Percentiles rank a stretch among this genome's conserved stretches.
Evolutionary conservation across 1,284 basidiomycete genomes (phyloP).

Genomic region (Moesziomyces sp.): DNA sequence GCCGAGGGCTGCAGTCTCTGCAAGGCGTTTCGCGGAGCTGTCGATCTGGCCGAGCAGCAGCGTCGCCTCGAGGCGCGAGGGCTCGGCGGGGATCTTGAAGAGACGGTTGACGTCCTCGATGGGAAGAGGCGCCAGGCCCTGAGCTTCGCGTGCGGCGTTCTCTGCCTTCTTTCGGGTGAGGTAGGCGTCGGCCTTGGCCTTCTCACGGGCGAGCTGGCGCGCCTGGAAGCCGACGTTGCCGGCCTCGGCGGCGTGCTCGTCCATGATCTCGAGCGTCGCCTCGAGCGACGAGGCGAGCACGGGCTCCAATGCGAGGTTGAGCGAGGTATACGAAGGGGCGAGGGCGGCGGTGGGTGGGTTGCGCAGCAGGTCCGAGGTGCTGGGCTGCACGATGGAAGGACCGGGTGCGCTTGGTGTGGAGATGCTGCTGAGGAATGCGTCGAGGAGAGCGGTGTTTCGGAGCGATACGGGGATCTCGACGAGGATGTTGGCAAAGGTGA

Average conservation of each 20-base stretch:
- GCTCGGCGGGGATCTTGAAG: slow-evolving; percentile 89
- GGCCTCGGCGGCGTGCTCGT: slow-evolving; percentile 63
- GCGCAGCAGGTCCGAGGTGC: slow-evolving; percentile 51
- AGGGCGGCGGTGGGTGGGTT: slow-evolving; percentile 60
- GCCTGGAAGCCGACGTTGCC: slow-evolving; percentile 90
- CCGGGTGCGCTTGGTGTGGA: slow-evolving; percentile 69
- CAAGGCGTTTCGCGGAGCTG: slow-evolving; percentile 66
- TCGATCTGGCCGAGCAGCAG: slow-evolving; percentile 69
- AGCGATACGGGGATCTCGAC: slow-evolving; percentile 89
- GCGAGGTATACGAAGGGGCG: slow-evolving; percentile 55
- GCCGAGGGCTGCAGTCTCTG: slow-evolving; percentile 71
- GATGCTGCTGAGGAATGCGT: slow-evolving; percentile 83
- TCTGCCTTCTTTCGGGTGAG: slow-evolving; percentile 76
- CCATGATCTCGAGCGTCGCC: slow-evolving; percentile 64
- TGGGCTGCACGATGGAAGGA: slow-evolving; percentile 59
- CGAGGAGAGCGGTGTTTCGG: slow-evolving; percentile 85
- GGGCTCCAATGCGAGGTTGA: slow-evolving; percentile 65
- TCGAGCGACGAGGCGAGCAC: slow-evolving; percentile 66
- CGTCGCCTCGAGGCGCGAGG: slow-evolving; percentile 88
- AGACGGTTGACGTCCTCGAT: slow-evolving; percentile 62
- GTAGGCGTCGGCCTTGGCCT: slow-evolving; percentile 79
- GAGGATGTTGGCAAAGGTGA: slow-evolving; percentile 90
- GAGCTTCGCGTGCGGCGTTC: slow-evolving; percentile 81
- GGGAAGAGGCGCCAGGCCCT: slow-evolving; percentile 84
- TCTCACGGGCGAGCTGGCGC: slow-evolving; percentile 91